Evolutionary conservation across 2,329 filamentous ascomycete species (phyloP), one percentile per base, ranked within the genome.

Genomic region (Apiospora koreana): DNA sequence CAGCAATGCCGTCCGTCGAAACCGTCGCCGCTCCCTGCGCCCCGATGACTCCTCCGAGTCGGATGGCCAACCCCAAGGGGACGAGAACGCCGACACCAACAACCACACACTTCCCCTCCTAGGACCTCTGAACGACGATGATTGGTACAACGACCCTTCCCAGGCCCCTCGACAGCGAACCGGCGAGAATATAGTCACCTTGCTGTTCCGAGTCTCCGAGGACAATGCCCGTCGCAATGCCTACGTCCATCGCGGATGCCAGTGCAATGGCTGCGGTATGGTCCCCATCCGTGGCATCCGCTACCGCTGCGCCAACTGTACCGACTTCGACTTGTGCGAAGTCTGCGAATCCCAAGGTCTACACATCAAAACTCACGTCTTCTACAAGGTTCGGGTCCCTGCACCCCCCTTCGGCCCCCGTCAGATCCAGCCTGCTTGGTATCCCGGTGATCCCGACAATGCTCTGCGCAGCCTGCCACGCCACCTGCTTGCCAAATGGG

Each of bases 321-420:
- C 93, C 74, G 95, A 99, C 81, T 98, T 94, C 79, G 96, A 99
- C 79, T 89, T 99, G 2, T 99, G 96, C 83, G 94, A 98, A 78
- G 91, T 91, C 9, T 99, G 96, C 82, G 95, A 99, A 82, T 89
- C 93, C 6, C 89, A 91, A 75, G 89, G 89, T 28, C 82, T 91
- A 1, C 95, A 97, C 78, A 90, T 88, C 77, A 97, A 95, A 80
- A 97, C 94, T 1, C 96, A 99, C 81, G 89, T 98, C 64, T 98
- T 99, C 82, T 97, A 97, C 86, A 98, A 98, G 81, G 93, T 99
- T 77, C 92, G 92, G 69, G 92, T 98, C 14, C 96, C 96, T 1
- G 93, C 94, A 0, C 94, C 95, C 0, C 93, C 94, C 41, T 91
- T 97, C 70, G 93, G 93, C 3, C 91, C 93, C 1, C 89, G 93